A percentile compares a stretch with the other conserved stretches of the same genome.
phyloP scores from a whole-genome alignment of 257 asterid species.

The Solanum verrucosum region DNA sequence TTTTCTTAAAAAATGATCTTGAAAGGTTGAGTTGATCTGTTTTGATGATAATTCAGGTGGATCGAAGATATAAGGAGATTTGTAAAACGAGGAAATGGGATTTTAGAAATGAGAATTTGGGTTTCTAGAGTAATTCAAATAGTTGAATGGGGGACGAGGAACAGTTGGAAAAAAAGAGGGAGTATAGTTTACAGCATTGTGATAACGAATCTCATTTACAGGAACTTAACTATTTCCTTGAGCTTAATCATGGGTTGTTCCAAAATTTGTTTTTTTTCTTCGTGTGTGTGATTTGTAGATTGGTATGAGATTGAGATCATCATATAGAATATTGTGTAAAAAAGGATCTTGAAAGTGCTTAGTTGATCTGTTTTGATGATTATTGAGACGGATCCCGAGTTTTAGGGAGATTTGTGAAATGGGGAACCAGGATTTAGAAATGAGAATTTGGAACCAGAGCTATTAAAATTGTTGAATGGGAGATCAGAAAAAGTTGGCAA shows the following conservation, averaged over 20 bases:
- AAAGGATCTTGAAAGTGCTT: neutral
- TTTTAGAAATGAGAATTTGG: neutral
- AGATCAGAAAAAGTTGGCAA: neutral
- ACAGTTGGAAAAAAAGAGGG: neutral
- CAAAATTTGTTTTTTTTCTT: neutral
- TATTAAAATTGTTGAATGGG: neutral
- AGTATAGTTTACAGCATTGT: neutral
- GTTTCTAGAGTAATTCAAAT: neutral
- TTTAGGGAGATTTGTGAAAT: neutral
- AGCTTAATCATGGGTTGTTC: neutral
- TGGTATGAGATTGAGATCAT: neutral
- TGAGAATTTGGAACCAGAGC: neutral
- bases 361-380: neutral
- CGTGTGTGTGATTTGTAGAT: neutral
- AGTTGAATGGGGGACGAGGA: neutral
- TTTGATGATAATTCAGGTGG: neutral
- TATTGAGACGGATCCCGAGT: neutral
- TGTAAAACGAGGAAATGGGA: neutral
- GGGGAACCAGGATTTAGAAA: too few relatives aligned
- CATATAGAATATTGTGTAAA: neutral
- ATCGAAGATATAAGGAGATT: neutral
- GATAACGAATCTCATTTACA: conserved; percentile 16
- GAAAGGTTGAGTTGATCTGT: neutral
- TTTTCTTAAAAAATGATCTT: neutral
- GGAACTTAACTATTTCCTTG: conserved; percentile 17